These are phyloP conservation scores for Vigna trinervia DNA, from an alignment of 306 rosid species.

Conservation along the genomic window DNA sequence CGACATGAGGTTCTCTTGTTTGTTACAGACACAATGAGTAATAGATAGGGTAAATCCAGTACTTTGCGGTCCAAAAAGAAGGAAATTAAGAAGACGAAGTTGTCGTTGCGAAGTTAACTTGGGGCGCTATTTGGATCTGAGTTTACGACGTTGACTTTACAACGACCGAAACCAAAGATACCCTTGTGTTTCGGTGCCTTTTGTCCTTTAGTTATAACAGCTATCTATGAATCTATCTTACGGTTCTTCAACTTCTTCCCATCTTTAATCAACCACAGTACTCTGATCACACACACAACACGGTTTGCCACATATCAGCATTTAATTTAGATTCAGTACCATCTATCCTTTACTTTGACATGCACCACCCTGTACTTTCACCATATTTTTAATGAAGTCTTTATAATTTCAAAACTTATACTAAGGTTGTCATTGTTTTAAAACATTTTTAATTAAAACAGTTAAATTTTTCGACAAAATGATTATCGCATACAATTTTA, in stretches of 20 bases:
- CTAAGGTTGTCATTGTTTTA: background rate
- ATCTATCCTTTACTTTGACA: background rate
- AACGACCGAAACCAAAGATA: conserved; percentile 13
- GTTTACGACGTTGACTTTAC: conserved; percentile 45
- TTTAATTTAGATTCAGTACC: background rate
- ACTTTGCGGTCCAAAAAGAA: background rate
- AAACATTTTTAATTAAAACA: no score
- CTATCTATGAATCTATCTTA: background rate
- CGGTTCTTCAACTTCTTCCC: background rate
- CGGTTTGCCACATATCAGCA: conserved; percentile 1
- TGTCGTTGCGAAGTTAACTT: conserved; percentile 30
- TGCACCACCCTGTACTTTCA: background rate
- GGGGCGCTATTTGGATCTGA: conserved; percentile 39
- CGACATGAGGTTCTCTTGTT: conserved; percentile 32
- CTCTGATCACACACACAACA: background rate
- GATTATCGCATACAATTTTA: no score
- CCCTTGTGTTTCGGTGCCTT: background rate
- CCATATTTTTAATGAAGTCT: background rate
- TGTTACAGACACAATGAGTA: background rate
- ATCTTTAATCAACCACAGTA: background rate
- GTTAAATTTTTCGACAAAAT: no score
- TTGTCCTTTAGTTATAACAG: background rate
- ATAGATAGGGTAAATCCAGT: background rate
- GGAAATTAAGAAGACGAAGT: conserved; percentile 5
- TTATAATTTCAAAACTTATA: background rate